Evolutionary conservation across 208 protist species (phyloP), one percentile per base, ranked within the genome.

Genomic region (Leishmania braziliensis): DNA sequence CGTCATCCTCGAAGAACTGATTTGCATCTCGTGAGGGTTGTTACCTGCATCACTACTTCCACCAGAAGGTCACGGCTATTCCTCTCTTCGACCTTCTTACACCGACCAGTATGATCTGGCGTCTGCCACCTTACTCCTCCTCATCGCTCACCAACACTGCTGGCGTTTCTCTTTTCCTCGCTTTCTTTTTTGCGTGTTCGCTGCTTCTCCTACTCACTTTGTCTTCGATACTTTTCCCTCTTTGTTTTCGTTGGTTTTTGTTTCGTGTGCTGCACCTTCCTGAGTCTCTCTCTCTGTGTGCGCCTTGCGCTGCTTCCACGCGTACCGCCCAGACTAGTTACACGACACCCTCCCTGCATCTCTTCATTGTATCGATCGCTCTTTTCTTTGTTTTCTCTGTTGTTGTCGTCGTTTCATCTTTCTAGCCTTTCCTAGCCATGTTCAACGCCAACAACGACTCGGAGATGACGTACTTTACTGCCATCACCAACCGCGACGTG

Each of bases 391-490:
- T 63, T 0, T n/a, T n/a, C 14, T 20, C 0, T 3, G 23, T 8
- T 63, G 14, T 46, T 6, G 12, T 69, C 63, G 56, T 72, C 12
- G 3, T 29, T 50, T 51, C 39, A 2, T n/a, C 3, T n/a, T 29
- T 50, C 39, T 58, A 9, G 2, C 63, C 50, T 20, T 36, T 16
- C 18, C n/a, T 1, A 26, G 18, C 39, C 72, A 84, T 84, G 72
- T 26, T 66, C 6, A 36, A 18, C 72, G 5, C 77, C 20, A 51
- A 69, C 18, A 76, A 74, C 16, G 60, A 5, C 8, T 58, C 69
- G 3, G 80, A 86, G 29, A 66, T 46, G 51, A 72, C 58, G 6
- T 89, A 84, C 73, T 93, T 93, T 71, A 83, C 51, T 1, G 89
- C 87, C 65, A 84, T 93, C 43, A 80, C 82, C 29, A 65, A 80